Conservation (phyloP, 1,284 basidiomycete species). For the Trichosporon ovoides region DNA sequence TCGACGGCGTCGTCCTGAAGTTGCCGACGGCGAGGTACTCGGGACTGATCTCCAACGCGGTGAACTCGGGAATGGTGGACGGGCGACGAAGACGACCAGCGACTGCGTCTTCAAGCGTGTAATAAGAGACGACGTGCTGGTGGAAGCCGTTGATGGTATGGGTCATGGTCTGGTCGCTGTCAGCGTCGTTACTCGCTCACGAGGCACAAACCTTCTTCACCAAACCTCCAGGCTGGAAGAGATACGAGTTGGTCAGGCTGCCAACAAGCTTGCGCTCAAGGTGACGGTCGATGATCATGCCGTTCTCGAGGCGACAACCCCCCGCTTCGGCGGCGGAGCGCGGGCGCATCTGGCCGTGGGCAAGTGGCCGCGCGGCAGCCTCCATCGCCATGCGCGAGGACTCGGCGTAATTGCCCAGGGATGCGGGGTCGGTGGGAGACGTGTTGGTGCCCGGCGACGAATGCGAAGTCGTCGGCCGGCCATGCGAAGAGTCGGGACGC, state of each 20-base stretch:
- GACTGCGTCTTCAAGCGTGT: slow-evolving; percentile 85
- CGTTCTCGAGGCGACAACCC: slow-evolving; percentile 22
- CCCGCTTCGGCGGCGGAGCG: slow-evolving; percentile 22
- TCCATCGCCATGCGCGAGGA: slow-evolving; percentile 23
- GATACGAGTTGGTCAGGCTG: slow-evolving; percentile 81
- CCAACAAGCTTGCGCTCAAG: slow-evolving; percentile 74
- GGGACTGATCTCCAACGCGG: slow-evolving; percentile 75
- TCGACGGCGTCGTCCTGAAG: slow-evolving; percentile 82
- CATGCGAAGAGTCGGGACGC: slow-evolving; percentile 14
- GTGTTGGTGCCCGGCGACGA: slow-evolving; percentile 17
- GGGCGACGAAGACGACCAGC: slow-evolving; percentile 80
- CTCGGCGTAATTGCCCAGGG: slow-evolving; percentile 11
- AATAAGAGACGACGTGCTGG: slow-evolving; percentile 94
- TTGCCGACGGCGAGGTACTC: slow-evolving; percentile 86
- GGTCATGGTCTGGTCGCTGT: slow-evolving; percentile 71
- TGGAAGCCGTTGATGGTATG: slow-evolving; percentile 75
- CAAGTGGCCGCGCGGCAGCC: slow-evolving; percentile 12
- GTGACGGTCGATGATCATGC: slow-evolving; percentile 21
- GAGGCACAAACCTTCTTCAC: slow-evolving; percentile 75
- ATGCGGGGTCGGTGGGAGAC: slow-evolving; percentile 3
- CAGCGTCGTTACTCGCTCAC: not conserved
- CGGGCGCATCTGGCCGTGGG: slow-evolving; percentile 22
- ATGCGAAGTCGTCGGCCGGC: slow-evolving; percentile 15
- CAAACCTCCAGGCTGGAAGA: slow-evolving; percentile 82
- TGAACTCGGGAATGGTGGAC: slow-evolving; percentile 80